A percentile compares a stretch with the other conserved stretches of the same genome.
Conservation (phyloP, 1,284 basidiomycete species). For the Puccinia polysora region DNA sequence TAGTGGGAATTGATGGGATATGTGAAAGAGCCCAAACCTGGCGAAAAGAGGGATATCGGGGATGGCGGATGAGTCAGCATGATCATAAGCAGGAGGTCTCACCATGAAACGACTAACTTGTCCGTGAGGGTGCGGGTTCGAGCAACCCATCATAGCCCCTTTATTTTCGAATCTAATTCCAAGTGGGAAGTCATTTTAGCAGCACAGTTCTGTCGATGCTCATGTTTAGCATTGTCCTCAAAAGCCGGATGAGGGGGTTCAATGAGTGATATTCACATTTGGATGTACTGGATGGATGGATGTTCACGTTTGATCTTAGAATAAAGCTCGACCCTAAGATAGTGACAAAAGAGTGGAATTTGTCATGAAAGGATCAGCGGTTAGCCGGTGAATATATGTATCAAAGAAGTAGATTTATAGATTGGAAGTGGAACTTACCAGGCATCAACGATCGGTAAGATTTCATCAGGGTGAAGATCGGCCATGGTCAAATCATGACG, state of each 20-base stretch:
- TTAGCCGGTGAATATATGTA: not conserved
- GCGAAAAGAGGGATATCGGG: constrained; percentile 27
- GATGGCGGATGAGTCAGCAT: constrained; percentile 2
- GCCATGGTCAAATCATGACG: constrained; percentile 86
- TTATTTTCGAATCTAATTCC: constrained; percentile 67
- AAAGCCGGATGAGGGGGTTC: not conserved
- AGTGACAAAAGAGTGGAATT: not conserved
- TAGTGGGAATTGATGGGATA: constrained; percentile 58
- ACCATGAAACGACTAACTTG: constrained; percentile 69
- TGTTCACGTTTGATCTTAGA: constrained; percentile 49
- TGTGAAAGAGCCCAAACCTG: constrained; percentile 59
- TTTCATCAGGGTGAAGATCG: constrained; percentile 62
- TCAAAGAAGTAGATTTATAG: not conserved
- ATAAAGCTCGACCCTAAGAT: constrained; percentile 47
- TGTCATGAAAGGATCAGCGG: not conserved
- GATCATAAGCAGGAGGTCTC: constrained; percentile 45
- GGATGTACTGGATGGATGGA: constrained; percentile 52
- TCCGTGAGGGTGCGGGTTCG: constrained; percentile 91
- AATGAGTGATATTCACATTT: no score
- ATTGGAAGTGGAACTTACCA: constrained; percentile 58
- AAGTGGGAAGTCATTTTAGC: not conserved
- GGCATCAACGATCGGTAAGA: constrained; percentile 66
- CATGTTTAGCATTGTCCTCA: not conserved
- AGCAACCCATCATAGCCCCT: constrained; percentile 91
- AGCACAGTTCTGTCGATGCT: not conserved